Evolutionary conservation across 2,329 filamentous ascomycete genomes (phyloP), one percentile per base, ranked within the genome.

Genomic region (Colletotrichum karsti): DNA sequence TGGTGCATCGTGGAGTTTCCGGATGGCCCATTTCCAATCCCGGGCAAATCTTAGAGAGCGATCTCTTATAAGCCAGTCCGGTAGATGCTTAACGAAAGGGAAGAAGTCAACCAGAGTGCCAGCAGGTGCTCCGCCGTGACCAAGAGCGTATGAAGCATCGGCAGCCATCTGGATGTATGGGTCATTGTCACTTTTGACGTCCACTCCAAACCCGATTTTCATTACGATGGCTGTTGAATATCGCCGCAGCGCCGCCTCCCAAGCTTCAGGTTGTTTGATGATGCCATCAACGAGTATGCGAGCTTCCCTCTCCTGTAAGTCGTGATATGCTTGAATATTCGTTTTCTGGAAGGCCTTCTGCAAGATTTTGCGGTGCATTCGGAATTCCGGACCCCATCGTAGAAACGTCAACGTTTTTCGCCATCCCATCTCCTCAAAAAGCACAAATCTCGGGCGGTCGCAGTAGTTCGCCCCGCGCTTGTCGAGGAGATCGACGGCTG

Each of bases 71-170:
- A 70, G 8, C 71, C 76, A 82, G 20, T 76, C 72, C 0, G 84
- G 83, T 10, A 86, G 69, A 58, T 79, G 77, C 44, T 75, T 77
- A 12, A 81, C 72, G n/a, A 79, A 74, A 0, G 85, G 85, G 59
- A 86, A 84, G 68, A 83, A 79, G 71, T 87, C 85, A 8, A 85
- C 81, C 0, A 83, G 74, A 1, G 80, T 83, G n/a, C 76, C 74
- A 7, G 76, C 76, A 5, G 76, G 74, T 10, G 76, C 72, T 9
- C 73, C 73, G 22, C 72, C 74, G 15, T 75, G 79, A 80, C 80
- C 67, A 81, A 73, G 74, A 20, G 69, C 68, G 9, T 70, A 59
- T 7, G 72, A 74, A n/a, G 70, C 73, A 13, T 72, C 69, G 7
- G 55, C 30, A 6, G 71, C 68, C 64, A 72, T 73, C 15, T 60